A percentile compares a stretch with the other conserved stretches of the same genome.
phyloP scores from a whole-genome alignment of 1,284 basidiomycete genomes.

The Exsudoporus floridanus region DNA sequence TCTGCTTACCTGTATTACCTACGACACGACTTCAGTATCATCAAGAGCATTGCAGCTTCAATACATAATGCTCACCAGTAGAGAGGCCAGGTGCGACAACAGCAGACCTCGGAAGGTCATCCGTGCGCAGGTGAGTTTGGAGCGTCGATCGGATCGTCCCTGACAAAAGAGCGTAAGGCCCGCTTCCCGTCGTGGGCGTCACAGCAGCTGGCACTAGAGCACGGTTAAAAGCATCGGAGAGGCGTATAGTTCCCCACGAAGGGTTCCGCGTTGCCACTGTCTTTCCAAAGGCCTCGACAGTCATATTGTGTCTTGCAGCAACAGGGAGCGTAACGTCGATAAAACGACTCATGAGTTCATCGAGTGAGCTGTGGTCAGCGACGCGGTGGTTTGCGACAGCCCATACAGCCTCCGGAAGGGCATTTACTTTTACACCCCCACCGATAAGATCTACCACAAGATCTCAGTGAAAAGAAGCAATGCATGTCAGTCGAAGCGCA shows the following conservation, averaged over 20 bases:
- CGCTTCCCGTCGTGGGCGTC: conserved; percentile 43
- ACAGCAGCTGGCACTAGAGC: conserved; percentile 51
- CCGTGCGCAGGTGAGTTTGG: conserved; percentile 27
- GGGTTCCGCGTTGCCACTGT: conserved; percentile 20
- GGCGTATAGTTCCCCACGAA: conserved; percentile 25
- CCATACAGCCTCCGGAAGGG: conserved; percentile 42
- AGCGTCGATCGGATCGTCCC: conserved; percentile 46
- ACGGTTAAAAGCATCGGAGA: conserved; percentile 40
- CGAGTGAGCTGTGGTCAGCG: conserved; percentile 38
- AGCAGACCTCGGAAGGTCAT: conserved; percentile 14
- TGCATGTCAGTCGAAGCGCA: conserved; percentile 7
- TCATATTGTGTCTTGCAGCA: conserved; percentile 40
- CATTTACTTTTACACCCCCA: conserved; percentile 50
- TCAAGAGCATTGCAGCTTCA: neutral
- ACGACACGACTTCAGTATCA: conserved; percentile 6
- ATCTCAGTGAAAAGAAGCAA: neutral
- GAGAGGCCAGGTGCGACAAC: conserved; percentile 19
- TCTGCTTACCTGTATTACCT: conserved; percentile 37
- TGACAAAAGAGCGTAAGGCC: conserved; percentile 48
- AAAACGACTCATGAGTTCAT: conserved; percentile 38
- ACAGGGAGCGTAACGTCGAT: conserved; percentile 36
- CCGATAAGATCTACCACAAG: conserved; percentile 37
- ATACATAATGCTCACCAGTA: conserved; percentile 31
- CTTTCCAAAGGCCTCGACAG: conserved; percentile 44
- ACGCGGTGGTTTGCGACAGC: conserved; percentile 45